Percentiles rank a stretch among this genome's conserved stretches.
Conservation (phyloP, 768 basidiomycete genomes). For the Mrakia hoshinonis region DNA sequence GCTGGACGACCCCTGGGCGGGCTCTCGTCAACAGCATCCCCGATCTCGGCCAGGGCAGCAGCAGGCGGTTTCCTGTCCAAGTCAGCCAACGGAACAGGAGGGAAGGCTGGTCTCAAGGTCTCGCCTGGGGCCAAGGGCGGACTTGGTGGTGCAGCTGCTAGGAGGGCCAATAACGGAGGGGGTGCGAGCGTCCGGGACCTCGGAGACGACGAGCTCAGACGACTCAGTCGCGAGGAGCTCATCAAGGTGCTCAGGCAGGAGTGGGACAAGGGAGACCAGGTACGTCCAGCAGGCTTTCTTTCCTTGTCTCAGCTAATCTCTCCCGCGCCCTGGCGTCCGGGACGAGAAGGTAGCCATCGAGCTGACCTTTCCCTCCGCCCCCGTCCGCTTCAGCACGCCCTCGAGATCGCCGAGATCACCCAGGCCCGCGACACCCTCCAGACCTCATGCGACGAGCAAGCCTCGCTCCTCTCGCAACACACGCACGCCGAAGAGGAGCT, state of each 20-base stretch:
- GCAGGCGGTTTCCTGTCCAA: not conserved
- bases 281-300: not conserved
- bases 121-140: not conserved
- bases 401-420: not conserved
- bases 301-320: not conserved
- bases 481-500: not conserved
- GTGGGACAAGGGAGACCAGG: constrained; percentile 5
- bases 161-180: not conserved
- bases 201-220: constrained; percentile 6
- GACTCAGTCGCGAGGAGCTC: not conserved
- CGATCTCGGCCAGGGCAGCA: constrained; percentile 7
- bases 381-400: not conserved
- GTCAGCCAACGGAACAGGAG: not conserved
- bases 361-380: not conserved
- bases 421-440: not conserved
- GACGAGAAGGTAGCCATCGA: not conserved
- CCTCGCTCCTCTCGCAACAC: not conserved
- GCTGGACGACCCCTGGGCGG: not conserved
- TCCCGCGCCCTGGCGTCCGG: not conserved
- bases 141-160: not conserved
- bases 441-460: not conserved
- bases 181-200: not conserved
- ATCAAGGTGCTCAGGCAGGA: not conserved
- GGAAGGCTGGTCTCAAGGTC: not conserved
- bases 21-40: not conserved